Evolutionary conservation across 768 basidiomycete species (phyloP), one percentile per base, ranked within the genome.

Genomic region (Lentinula edodes): DNA sequence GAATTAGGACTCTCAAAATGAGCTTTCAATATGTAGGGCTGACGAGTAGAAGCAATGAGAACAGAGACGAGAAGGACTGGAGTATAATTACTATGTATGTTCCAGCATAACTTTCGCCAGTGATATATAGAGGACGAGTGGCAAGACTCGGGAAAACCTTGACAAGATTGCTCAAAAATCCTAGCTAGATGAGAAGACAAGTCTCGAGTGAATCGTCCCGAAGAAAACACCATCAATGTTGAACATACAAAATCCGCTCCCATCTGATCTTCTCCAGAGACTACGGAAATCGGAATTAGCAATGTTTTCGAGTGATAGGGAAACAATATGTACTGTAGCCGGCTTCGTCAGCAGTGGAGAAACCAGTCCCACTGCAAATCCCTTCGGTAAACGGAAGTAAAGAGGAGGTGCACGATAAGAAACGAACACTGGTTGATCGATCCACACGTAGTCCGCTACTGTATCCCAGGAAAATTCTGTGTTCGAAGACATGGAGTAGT

Each of bases 1-100:
- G 89, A 88, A 38, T 82, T 80, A 0, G 76, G 62, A 73, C 83
- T 78, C 50, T 76, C 77, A 66, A 91, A 88, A 69, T 89, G 87
- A 12, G 87, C 76, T 71, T 90, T 89, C 64, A 85, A 74, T 67
- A 91, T 91, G 68, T 91, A 90, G 9, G 90, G 89, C 87, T 90
- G 43, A 6, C 54, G 51, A 52, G 18, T 28, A 34, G 38, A 43
- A 55, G 12, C 35, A 62, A 23, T 59, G 64, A 35, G 45, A 28
- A 10, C 34, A 1, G 18, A 34, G 55, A 50, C 10, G 51, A 42
- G 61, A 41, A 34, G 39, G 28, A n/a, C 34, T 2, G 13, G 23
- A 34, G 32, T 13, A 43, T n/a, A 39, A 83, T 66, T 62, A 85
- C 84, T 58, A 90, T 89, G 66, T 87, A 90, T 62, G 80, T 80